A percentile compares a stretch with the other conserved stretches of the same genome.
Conservation (phyloP, 2,329 filamentous ascomycete genomes). For the Diaporthe sp. region DNA sequence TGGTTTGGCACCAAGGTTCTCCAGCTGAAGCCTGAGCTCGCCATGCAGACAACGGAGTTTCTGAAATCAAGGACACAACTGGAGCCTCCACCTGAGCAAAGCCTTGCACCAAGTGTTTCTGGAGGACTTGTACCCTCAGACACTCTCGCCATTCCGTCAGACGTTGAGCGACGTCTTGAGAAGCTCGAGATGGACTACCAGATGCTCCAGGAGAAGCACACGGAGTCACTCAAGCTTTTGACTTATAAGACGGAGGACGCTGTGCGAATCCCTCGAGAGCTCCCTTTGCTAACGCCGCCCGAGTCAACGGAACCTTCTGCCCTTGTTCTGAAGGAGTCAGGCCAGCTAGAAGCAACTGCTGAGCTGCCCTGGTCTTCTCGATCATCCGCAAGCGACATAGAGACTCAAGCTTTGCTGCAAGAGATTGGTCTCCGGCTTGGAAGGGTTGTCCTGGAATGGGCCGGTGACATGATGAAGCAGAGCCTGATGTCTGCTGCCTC, state of each 20-base stretch:
- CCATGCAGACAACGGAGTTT: slow-evolving; percentile 31
- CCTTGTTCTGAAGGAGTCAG: not conserved
- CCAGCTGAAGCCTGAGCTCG: slow-evolving; percentile 24
- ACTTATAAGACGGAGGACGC: not conserved
- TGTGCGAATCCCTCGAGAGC: not conserved
- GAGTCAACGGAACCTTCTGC: not conserved
- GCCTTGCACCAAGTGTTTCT: too few relatives aligned
- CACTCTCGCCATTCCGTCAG: not conserved
- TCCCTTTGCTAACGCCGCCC: not conserved
- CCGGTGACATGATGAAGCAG: slow-evolving; percentile 34
- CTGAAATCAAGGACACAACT: slow-evolving; percentile 30
- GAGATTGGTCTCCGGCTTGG: slow-evolving; percentile 32
- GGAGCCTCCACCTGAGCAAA: not conserved
- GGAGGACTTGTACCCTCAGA: not conserved
- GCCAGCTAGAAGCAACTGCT: not conserved
- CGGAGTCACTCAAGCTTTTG: slow-evolving; percentile 20
- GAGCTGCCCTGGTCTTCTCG: not conserved
- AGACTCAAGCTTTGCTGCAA: slow-evolving; percentile 19
- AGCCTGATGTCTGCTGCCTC: slow-evolving; percentile 16
- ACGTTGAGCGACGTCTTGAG: slow-evolving; percentile 33
- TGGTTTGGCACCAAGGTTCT: slow-evolving; percentile 34
- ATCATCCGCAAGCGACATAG: not conserved
- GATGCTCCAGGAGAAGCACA: slow-evolving; percentile 28
- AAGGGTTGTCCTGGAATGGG: slow-evolving; percentile 32
- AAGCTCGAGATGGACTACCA: slow-evolving; percentile 31